Conservation (phyloP, 345 rosid species). For the Jatropha curcas region DNA sequence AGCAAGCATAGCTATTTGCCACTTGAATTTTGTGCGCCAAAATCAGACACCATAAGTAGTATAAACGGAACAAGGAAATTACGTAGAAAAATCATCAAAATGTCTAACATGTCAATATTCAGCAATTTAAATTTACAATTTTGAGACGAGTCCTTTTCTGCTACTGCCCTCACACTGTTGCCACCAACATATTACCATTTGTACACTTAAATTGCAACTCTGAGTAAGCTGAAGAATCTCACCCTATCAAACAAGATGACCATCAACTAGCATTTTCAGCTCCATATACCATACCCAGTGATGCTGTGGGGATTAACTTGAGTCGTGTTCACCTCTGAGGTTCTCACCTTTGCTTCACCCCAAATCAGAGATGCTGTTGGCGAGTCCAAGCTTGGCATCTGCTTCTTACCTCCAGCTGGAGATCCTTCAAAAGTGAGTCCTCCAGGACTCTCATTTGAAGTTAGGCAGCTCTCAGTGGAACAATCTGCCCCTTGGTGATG, state of each 20-base stretch:
- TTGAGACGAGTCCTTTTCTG: neutral
- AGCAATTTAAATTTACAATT: conserved; percentile 35
- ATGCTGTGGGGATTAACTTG: conserved; percentile 38
- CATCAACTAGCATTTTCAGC: conserved; percentile 5
- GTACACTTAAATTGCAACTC: conserved; percentile 28
- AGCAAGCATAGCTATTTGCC: neutral
- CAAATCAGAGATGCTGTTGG: conserved; percentile 42
- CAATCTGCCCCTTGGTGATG: conserved; percentile 59
- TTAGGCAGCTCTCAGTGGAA: conserved; percentile 69
- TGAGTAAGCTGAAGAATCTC: conserved; percentile 8
- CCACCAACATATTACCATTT: conserved; percentile 14
- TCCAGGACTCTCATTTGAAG: conserved; percentile 58
- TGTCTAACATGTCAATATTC: conserved; percentile 1
- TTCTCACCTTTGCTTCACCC: conserved; percentile 39
- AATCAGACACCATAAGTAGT: neutral
- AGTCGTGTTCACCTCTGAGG: conserved; percentile 27
- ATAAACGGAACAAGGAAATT: neutral
- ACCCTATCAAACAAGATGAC: neutral
- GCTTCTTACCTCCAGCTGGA: conserved; percentile 46
- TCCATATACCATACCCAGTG: conserved; percentile 43
- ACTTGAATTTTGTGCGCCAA: neutral
- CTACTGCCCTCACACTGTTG: conserved; percentile 5
- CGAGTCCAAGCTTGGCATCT: conserved; percentile 38
- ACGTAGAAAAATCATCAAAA: neutral
- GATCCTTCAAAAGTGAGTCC: conserved; percentile 48